These are phyloP conservation scores for Zygosaccharomyces gambellarensis DNA, from an alignment of 805 yeast genomes.

Conservation along the genomic window DNA sequence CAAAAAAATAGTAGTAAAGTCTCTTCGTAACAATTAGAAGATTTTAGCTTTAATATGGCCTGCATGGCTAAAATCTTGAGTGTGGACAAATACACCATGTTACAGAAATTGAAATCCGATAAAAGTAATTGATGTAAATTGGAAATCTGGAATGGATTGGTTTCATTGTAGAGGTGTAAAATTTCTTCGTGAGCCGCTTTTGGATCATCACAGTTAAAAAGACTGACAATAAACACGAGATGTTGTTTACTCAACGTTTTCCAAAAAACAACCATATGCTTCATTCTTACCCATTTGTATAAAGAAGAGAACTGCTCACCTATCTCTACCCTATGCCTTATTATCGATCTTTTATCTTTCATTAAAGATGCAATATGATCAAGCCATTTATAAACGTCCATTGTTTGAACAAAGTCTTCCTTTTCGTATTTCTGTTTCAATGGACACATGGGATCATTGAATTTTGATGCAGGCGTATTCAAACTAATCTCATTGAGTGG, in stretches of 20 bases:
- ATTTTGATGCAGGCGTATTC: constrained; percentile 19
- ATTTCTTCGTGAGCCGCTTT: constrained; percentile 17
- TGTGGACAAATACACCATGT: constrained; percentile 22
- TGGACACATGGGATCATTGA: not conserved
- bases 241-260: constrained; percentile 21
- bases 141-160: constrained; percentile 14
- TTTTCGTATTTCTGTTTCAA: not conserved
- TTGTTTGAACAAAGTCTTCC: constrained; percentile 2
- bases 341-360: constrained; percentile 4
- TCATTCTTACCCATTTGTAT: constrained; percentile 2
- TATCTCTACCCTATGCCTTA: constrained; percentile 2
- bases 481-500: constrained; percentile 25
- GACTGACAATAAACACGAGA: constrained; percentile 23
- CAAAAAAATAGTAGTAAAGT: constrained; percentile 22
- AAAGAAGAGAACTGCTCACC: constrained; percentile 5
- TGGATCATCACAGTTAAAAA: constrained; percentile 12
- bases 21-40: constrained; percentile 7
- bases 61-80: constrained; percentile 30
- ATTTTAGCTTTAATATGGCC: constrained; percentile 21
- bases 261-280: constrained; percentile 10
- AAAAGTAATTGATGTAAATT: constrained; percentile 21
- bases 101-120: constrained; percentile 23
- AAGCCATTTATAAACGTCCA: constrained; percentile 6
- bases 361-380: constrained; percentile 8
- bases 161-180: constrained; percentile 22